These are phyloP conservation scores for Digitaria exilis DNA, from an alignment of 202 grass and related monocot species.

Conservation along the genomic window DNA sequence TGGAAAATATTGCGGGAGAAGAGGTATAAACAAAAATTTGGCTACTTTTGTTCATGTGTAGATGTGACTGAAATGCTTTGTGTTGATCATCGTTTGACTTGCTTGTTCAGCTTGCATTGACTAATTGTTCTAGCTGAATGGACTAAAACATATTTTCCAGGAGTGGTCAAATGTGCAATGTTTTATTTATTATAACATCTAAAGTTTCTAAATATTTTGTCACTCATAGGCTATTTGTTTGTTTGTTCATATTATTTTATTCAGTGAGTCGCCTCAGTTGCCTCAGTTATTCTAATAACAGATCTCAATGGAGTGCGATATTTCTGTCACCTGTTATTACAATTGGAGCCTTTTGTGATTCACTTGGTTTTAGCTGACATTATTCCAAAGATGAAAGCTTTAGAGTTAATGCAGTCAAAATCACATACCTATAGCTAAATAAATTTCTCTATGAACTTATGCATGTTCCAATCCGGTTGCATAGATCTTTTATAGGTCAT, in stretches of 20 bases:
- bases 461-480: not conserved
- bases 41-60: not conserved
- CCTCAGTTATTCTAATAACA: not conserved
- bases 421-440: not conserved
- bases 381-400: slow-evolving; percentile 2
- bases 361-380: not conserved
- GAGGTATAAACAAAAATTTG: slow-evolving; percentile 55
- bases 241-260: not conserved
- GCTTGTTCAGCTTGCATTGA: slow-evolving; percentile 10
- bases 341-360: not conserved
- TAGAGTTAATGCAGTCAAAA: not conserved
- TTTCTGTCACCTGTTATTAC: not conserved
- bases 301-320: not conserved
- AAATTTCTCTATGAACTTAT: not conserved
- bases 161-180: not conserved
- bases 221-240: not conserved
- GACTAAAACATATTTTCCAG: slow-evolving; percentile 12
- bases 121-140: not conserved
- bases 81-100: not conserved
- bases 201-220: not conserved
- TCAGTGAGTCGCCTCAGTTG: not conserved
- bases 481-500: not conserved
- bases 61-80: not conserved
- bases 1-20: slow-evolving; percentile 73
- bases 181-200: slow-evolving; percentile 8